Conservation (phyloP, 164 flowering plant genomes). For the Cinnamomum micranthum region DNA sequence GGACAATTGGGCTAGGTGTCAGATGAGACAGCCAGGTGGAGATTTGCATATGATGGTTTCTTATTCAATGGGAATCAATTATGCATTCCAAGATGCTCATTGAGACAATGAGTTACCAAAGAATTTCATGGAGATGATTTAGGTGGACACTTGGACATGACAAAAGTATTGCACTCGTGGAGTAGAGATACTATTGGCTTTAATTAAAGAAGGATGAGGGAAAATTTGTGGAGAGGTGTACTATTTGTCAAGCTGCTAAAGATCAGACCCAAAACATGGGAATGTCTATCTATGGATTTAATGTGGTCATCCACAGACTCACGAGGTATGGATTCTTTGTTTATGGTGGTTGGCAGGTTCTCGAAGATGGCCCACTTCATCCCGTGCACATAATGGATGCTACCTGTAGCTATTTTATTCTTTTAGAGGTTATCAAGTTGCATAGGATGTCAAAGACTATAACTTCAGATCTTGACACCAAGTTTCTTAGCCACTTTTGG, state of each 20-base stretch:
- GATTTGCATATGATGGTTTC: background rate
- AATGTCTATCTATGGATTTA: too few species aligned
- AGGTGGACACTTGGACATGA: constrained; percentile 1
- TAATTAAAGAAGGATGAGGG: too few species aligned
- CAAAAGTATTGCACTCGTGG: background rate
- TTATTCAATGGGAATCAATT: background rate
- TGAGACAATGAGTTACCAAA: background rate
- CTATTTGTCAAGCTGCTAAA: too few species aligned
- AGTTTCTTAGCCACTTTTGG: too few species aligned
- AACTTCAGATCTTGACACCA: too few species aligned
- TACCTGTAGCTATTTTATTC: background rate
- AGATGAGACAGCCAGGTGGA: too few species aligned
- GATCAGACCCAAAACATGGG: too few species aligned
- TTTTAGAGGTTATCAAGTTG: background rate
- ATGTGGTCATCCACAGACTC: too few species aligned
- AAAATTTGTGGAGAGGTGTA: too few species aligned
- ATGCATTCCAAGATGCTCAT: background rate
- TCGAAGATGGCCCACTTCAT: background rate
- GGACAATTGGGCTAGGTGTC: background rate
- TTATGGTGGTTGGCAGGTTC: too few species aligned
- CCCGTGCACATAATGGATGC: background rate
- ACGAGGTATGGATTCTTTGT: too few species aligned
- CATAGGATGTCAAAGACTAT: too few species aligned
- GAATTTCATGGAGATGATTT: constrained; percentile 5
- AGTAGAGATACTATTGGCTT: background rate